A percentile compares a stretch with the other conserved stretches of the same genome.
These are phyloP conservation scores for Polychaeton citri DNA, from an alignment of 2,329 filamentous ascomycete species.

Conservation along the genomic window DNA sequence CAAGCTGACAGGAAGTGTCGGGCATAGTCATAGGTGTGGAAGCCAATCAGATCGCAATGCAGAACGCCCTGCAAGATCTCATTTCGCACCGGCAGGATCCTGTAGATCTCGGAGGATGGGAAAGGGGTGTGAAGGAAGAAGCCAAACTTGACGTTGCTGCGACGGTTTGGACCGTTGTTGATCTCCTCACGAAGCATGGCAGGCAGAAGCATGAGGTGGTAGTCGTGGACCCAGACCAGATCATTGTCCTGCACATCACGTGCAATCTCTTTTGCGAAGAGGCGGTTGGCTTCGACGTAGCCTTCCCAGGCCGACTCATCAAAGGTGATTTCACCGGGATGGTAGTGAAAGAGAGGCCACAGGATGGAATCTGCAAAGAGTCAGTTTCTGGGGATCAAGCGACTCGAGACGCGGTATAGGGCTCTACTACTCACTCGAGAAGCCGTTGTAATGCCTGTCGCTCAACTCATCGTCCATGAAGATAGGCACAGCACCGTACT, in stretches of 20 bases:
- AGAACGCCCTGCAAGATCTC: slow-evolving; percentile 76
- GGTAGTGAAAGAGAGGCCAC: slow-evolving; percentile 98
- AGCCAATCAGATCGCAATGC: slow-evolving; percentile 89
- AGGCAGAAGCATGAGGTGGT: slow-evolving; percentile 93
- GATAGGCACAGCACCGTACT: slow-evolving; percentile 81
- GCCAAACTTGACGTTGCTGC: slow-evolving; percentile 86
- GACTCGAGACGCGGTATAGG: slow-evolving; percentile 2
- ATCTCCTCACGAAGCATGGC: slow-evolving; percentile 90
- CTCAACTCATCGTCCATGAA: slow-evolving; percentile 90
- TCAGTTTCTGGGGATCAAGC: slow-evolving; percentile 29
- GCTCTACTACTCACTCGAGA: slow-evolving; percentile 57
- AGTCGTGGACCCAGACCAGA: slow-evolving; percentile 96
- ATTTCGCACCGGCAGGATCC: slow-evolving; percentile 85
- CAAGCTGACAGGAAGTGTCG: slow-evolving; percentile 93
- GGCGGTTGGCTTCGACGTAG: slow-evolving; percentile 81
- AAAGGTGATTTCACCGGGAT: slow-evolving; percentile 95
- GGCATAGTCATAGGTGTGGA: slow-evolving; percentile 99
- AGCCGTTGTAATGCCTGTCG: slow-evolving; percentile 94
- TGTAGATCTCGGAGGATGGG: slow-evolving; percentile 91
- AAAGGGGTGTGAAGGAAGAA: slow-evolving; percentile 98
- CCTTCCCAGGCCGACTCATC: slow-evolving; percentile 90
- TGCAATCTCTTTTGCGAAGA: slow-evolving; percentile 80
- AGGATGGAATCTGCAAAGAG: slow-evolving; percentile 58
- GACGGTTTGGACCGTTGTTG: slow-evolving; percentile 46
- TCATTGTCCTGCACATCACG: slow-evolving; percentile 86